Conservation (phyloP, 768 basidiomycete species). For the Leccinum disarticulatum region DNA sequence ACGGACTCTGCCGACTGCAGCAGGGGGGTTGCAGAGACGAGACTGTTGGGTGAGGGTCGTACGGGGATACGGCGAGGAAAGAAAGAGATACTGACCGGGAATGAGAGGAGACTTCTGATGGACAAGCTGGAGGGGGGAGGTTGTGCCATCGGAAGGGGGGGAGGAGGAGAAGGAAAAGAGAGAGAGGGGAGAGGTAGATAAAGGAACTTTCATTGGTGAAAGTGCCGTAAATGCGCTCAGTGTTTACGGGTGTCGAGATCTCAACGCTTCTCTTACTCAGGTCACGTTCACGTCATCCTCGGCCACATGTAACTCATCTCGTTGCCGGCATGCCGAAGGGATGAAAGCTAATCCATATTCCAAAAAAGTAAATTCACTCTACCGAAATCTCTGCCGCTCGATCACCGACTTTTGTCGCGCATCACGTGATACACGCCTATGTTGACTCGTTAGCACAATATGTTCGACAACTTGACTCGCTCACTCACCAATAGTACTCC, state of each 20-base stretch:
- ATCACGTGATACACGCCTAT: slow-evolving; percentile 78
- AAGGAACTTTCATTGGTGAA: slow-evolving; percentile 3
- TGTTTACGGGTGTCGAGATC: slow-evolving; percentile 12
- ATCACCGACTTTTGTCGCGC: slow-evolving; percentile 76
- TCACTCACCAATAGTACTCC: slow-evolving; percentile 79
- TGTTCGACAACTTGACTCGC: background rate
- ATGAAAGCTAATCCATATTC: slow-evolving; percentile 5
- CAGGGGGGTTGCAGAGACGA: slow-evolving; percentile 68
- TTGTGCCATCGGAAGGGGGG: slow-evolving; percentile 22
- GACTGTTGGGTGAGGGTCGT: slow-evolving; percentile 17
- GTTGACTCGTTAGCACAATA: background rate
- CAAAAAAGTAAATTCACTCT: slow-evolving; percentile 21
- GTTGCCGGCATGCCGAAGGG: slow-evolving; percentile 11
- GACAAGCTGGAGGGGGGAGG: slow-evolving; percentile 34
- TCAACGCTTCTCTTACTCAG: slow-evolving; percentile 4
- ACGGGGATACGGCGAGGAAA: background rate
- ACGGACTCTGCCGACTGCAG: slow-evolving; percentile 64
- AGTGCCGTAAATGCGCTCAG: slow-evolving; percentile 13
- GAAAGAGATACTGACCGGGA: slow-evolving; percentile 35
- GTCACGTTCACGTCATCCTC: slow-evolving; percentile 7
- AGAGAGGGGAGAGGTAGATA: slow-evolving; percentile 5
- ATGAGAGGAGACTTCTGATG: slow-evolving; percentile 34
- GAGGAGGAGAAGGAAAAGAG: background rate
- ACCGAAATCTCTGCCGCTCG: slow-evolving; percentile 67
- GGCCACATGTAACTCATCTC: slow-evolving; percentile 8